phyloP scores from a whole-genome alignment of 768 basidiomycete genomes.

The Kwoniella bestiolae region DNA sequence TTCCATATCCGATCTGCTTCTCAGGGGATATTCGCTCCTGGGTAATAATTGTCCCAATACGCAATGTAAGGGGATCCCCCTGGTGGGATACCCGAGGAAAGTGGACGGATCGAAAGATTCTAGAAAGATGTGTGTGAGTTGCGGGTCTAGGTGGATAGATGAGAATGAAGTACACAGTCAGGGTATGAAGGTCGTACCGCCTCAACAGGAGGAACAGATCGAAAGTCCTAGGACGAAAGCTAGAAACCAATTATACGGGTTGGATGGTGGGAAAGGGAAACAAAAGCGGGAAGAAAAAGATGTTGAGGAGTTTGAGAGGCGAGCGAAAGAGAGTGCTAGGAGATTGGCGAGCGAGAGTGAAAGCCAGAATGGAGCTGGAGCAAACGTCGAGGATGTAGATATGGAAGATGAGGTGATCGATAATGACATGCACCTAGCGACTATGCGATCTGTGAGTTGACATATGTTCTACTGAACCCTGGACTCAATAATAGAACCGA shows the following conservation, averaged over 20 bases:
- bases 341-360: slow-evolving; percentile 6
- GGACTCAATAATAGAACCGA: too few species aligned
- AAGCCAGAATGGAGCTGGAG: slow-evolving; percentile 1
- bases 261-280: slow-evolving; percentile 27
- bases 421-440: background rate
- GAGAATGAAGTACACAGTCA: slow-evolving; percentile 10
- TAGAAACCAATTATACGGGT: slow-evolving; percentile 45
- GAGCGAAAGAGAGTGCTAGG: slow-evolving; percentile 8
- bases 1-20: slow-evolving; percentile 42
- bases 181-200: background rate
- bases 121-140: slow-evolving; percentile 49
- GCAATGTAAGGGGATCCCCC: slow-evolving; percentile 49
- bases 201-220: background rate
- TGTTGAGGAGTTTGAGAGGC: slow-evolving; percentile 24
- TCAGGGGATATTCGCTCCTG: slow-evolving; percentile 52
- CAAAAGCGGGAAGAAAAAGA: slow-evolving; percentile 25
- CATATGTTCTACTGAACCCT: too few species aligned
- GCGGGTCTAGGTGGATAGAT: slow-evolving; percentile 41
- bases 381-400: slow-evolving; percentile 8
- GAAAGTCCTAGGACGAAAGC: slow-evolving; percentile 44
- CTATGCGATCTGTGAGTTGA: slow-evolving; percentile 8
- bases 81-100: slow-evolving; percentile 52
- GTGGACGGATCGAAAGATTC: slow-evolving; percentile 37
- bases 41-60: slow-evolving; percentile 44
- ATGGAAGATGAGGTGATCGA: slow-evolving; percentile 17